Evolutionary conservation across 257 asterid genomes (phyloP).

Genomic region (Ocimum tenuiflorum): DNA sequence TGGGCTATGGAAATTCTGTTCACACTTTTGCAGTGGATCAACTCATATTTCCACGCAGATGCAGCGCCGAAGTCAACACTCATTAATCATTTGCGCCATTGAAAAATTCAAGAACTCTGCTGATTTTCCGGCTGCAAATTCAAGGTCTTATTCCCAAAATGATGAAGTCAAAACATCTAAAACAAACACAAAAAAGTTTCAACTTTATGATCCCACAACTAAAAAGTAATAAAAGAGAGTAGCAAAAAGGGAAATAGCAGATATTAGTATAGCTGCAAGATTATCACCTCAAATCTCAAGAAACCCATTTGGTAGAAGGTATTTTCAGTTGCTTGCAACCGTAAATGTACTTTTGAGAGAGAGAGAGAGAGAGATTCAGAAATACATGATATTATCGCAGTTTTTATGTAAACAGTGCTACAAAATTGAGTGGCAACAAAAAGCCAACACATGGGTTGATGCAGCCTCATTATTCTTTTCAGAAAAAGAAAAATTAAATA

Average conservation of each 20-base stretch:
- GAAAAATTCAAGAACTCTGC: constrained; percentile 8
- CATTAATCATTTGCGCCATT: constrained; percentile 21
- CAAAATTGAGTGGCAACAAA: constrained; percentile 27
- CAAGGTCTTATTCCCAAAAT: constrained; percentile 20
- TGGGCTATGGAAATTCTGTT: constrained; percentile 13
- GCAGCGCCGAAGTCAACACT: constrained; percentile 17
- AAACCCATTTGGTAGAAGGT: background rate
- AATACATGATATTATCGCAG: constrained; percentile 12
- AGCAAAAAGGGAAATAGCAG: background rate
- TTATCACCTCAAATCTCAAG: constrained; percentile 11
- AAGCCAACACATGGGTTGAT: constrained; percentile 32
- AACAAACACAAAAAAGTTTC: background rate
- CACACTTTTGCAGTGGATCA: constrained; percentile 14
- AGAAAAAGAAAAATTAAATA: background rate
- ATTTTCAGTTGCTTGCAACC: constrained; percentile 1
- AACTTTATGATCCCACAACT: background rate
- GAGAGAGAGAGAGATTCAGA: background rate
- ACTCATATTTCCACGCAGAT: constrained; percentile 11
- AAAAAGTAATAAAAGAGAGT: background rate
- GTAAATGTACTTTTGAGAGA: background rate
- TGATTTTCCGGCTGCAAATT: background rate
- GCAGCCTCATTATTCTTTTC: background rate
- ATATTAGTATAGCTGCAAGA: background rate
- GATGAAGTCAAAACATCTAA: background rate
- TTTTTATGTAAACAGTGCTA: constrained; percentile 4